Evolutionary conservation across 352 stramenopile genomes (phyloP).

Genomic region (Blastocystis hominis): DNA sequence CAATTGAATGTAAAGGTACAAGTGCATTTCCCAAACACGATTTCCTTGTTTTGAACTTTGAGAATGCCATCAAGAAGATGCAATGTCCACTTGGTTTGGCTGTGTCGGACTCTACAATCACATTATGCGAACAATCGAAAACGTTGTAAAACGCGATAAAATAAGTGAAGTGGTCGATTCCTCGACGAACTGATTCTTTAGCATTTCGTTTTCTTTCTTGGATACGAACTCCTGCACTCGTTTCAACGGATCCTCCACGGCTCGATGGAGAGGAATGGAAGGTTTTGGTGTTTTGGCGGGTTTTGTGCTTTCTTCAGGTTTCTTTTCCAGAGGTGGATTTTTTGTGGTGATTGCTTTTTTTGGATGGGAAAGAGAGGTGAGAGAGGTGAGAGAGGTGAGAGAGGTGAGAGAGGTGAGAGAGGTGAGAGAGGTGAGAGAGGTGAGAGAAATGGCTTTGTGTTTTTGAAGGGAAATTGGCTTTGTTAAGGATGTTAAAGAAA

Average conservation of each 20-base stretch:
- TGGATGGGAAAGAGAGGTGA: not conserved
- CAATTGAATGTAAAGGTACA: not conserved
- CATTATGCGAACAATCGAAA: not conserved
- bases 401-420: not conserved
- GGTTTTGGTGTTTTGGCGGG: not conserved
- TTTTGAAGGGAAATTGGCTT: not conserved
- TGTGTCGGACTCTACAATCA: not conserved
- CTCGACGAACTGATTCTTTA: not conserved
- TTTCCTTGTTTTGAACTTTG: not conserved
- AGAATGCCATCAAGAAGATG: not conserved
- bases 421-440: not conserved
- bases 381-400: not conserved
- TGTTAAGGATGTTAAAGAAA: not conserved
- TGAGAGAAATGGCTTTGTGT: not conserved
- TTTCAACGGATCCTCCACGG: not conserved
- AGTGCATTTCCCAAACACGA: not conserved
- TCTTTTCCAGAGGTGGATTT: not conserved
- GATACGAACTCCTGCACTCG: not conserved
- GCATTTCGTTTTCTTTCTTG: not conserved
- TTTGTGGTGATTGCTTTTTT: not conserved
- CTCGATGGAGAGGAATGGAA: not conserved
- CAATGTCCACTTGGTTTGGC: not conserved
- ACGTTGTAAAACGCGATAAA: not conserved
- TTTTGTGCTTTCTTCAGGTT: not conserved
- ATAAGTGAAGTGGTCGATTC: not conserved